Percentiles rank a stretch among this genome's conserved stretches.
phyloP scores from a whole-genome alignment of 2,329 filamentous ascomycete genomes.

The Alternaria solani region DNA sequence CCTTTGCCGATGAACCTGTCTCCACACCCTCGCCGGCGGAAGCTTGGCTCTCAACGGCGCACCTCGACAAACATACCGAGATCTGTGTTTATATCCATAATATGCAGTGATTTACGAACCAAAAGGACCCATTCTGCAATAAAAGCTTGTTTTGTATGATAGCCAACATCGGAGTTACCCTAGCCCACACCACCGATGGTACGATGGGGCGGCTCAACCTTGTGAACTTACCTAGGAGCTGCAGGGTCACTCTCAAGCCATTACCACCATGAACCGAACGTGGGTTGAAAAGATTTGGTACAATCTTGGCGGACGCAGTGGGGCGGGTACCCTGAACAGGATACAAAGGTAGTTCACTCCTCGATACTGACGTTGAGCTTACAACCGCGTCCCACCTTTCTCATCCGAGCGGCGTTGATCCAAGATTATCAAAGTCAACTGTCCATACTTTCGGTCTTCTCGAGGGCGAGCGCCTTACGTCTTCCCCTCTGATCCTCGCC shows the following conservation, averaged over 20 bases:
- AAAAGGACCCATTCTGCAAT: conserved; percentile 3
- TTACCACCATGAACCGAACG: conserved; percentile 9
- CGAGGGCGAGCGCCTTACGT: conserved; percentile 3
- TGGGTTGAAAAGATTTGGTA: conserved; percentile 6
- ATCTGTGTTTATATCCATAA: conserved; percentile 1
- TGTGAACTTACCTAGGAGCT: conserved; percentile 1
- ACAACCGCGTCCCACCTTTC: neutral
- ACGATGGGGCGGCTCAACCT: conserved; percentile 4
- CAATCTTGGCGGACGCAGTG: conserved; percentile 29
- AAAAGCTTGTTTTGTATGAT: conserved; percentile 15
- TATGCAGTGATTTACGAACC: neutral
- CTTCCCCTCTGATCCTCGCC: neutral
- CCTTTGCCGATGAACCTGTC: conserved; percentile 19
- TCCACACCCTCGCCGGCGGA: conserved; percentile 34
- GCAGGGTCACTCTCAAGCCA: conserved; percentile 3
- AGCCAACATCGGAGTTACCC: conserved; percentile 1
- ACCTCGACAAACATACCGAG: conserved; percentile 3
- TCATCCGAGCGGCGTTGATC: neutral
- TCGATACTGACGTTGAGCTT: neutral
- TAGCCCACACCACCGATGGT: neutral
- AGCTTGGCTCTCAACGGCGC: conserved; percentile 31
- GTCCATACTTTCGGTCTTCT: neutral
- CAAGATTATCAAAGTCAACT: neutral
- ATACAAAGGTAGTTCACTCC: conserved; percentile 26
- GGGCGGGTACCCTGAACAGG: conserved; percentile 9